These are phyloP conservation scores for Glycine soja DNA, from an alignment of 306 rosid species.

Conservation along the genomic window DNA sequence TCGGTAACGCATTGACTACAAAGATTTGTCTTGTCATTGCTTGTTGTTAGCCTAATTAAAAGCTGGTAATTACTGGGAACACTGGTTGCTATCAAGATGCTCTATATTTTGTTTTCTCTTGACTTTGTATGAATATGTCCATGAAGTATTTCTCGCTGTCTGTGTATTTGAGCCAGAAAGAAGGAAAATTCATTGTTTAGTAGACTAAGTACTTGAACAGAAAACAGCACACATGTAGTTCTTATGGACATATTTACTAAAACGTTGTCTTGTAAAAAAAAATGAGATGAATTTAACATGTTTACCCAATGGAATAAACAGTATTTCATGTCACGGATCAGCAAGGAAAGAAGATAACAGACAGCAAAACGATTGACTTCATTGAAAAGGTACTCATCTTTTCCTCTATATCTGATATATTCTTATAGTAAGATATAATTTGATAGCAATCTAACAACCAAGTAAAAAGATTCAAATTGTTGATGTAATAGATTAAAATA, in stretches of 20 bases:
- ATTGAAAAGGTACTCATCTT: constrained; percentile 72
- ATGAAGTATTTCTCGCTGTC: not conserved
- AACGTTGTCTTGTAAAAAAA: not conserved
- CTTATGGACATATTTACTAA: not conserved
- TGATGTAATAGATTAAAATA: not conserved
- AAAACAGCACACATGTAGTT: not conserved
- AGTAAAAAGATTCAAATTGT: not conserved
- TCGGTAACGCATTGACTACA: constrained; percentile 20
- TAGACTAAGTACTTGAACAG: not conserved
- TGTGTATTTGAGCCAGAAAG: constrained; percentile 1
- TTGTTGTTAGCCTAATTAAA: constrained; percentile 22
- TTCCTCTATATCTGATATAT: constrained; percentile 24
- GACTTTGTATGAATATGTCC: constrained; percentile 7
- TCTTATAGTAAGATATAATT: constrained; percentile 10
- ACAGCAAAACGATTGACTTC: constrained; percentile 67
- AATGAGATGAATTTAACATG: constrained; percentile 36
- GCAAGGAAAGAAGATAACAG: constrained; percentile 81
- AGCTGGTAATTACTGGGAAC: not conserved
- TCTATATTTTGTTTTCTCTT: not conserved
- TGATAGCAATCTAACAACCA: constrained; percentile 8
- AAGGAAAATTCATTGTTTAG: not conserved
- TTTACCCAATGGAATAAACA: constrained; percentile 46
- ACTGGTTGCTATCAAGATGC: not conserved
- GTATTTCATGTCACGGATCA: constrained; percentile 93
- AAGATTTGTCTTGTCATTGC: not conserved